Evolutionary conservation across 2,329 filamentous ascomycete genomes (phyloP), one percentile per base, ranked within the genome.

Genomic region (Aspergillus glaucus): DNA sequence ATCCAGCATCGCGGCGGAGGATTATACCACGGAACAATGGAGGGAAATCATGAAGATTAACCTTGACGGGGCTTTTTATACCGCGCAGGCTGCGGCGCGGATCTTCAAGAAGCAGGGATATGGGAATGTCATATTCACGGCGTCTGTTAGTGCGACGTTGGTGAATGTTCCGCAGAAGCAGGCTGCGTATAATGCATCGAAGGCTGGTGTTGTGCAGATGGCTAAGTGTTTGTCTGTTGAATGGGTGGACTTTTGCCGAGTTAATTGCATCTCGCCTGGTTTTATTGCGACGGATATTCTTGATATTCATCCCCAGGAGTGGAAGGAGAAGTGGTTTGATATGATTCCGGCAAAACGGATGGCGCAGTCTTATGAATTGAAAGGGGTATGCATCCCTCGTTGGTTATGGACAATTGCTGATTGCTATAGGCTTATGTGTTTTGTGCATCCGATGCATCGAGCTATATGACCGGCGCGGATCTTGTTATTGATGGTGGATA

Each of bases 401-500:
- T 10, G 1, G 39, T 10, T 32, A 9, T 24, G 22, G 10, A 24
- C 28, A 14, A 22, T 48, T 19, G 22, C 46, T 49, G 19, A 51
- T 8, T 24, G n/a, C 22, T 21, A 17, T 21, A 61, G 58, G 69
- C 69, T 14, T 74, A 73, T 47, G 66, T 75, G 12, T 75, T 74
- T 51, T 64, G 71, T 19, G 73, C 74, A 9, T 71, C 66, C 10
- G 71, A 75, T 61, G 73, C 74, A 1, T 75, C 69, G 43, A 72
- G 68, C 43, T 77, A 76, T 49, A 75, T 75, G 66, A 76, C 74
- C 9, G 75, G 74, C 28, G 66, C 73, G 2, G 69, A 77, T 46
- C 55, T 76, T 12, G 59, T 77, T 22, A 70, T 77, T 48, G 75
- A 76, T 48, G 74, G 74, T 22, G 73, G 74, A 3, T 76, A 76